Evolutionary conservation across 805 yeast genomes (phyloP).

Genomic region (Metschnikowia sp.): DNA sequence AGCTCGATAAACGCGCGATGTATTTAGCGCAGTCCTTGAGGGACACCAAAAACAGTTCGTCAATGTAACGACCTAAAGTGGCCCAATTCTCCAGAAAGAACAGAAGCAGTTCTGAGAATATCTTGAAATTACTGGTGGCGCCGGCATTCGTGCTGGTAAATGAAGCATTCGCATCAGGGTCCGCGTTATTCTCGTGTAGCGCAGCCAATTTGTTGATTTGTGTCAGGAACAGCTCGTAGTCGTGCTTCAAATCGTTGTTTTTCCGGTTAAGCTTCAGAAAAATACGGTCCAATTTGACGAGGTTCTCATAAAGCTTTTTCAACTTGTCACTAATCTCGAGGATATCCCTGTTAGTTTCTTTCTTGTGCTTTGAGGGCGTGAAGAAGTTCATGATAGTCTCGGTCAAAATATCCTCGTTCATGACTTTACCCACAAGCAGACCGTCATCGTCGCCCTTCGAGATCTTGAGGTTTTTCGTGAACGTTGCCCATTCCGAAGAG

Average conservation of each 20-base stretch:
- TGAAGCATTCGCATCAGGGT: conserved; percentile 21
- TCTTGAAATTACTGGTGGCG: conserved; percentile 28
- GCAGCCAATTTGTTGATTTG: conserved; percentile 68
- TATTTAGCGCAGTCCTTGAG: conserved; percentile 84
- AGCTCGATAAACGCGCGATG: conserved; percentile 42
- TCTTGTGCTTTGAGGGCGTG: conserved; percentile 59
- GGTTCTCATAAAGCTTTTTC: conserved; percentile 80
- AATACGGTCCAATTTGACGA: conserved; percentile 72
- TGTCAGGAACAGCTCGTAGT: conserved; percentile 64
- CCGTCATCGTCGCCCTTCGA: conserved; percentile 17
- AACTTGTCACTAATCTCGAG: conserved; percentile 70
- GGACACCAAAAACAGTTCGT: conserved; percentile 77
- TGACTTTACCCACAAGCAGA: conserved; percentile 37
- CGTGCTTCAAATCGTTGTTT: conserved; percentile 69
- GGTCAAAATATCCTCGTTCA: conserved; percentile 73
- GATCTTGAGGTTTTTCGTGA: conserved; percentile 52
- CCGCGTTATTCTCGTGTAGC: conserved; percentile 39
- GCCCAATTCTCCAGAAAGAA: conserved; percentile 40
- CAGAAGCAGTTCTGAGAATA: conserved; percentile 37
- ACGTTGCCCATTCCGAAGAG: conserved; percentile 70
- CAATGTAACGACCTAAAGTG: conserved; percentile 48
- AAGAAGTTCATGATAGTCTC: conserved; percentile 94
- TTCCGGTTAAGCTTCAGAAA: conserved; percentile 67
- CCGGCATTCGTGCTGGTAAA: conserved; percentile 14
- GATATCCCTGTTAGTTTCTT: conserved; percentile 69